Conservation (phyloP, 1,139 yeast species). For the Suhomyces yuchorum region DNA sequence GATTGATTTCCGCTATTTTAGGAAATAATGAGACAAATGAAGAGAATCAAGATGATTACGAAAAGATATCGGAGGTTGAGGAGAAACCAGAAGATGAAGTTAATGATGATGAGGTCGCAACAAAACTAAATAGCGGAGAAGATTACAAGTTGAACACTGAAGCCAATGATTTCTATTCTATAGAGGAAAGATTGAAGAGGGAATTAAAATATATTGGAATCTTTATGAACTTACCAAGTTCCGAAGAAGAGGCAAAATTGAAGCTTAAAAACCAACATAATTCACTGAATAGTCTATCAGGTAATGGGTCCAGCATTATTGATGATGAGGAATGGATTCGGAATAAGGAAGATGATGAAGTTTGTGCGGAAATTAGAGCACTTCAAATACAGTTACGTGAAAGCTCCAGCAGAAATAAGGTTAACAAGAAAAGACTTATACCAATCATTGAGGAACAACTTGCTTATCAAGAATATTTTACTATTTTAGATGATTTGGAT, state of each 20-base stretch:
- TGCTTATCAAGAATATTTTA: conserved; percentile 92
- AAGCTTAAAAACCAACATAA: conserved; percentile 10
- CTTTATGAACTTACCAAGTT: conserved; percentile 61
- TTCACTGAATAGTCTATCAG: conserved; percentile 6
- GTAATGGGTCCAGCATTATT: conserved; percentile 37
- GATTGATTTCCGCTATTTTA: conserved; percentile 79
- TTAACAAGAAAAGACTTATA: conserved; percentile 63
- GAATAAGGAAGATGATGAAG: conserved; percentile 91
- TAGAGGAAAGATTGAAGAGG: conserved; percentile 84
- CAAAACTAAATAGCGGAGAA: conserved; percentile 39
- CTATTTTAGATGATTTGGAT: conserved; percentile 89
- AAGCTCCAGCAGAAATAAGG: conserved; percentile 64
- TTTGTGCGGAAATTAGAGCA: conserved; percentile 77
- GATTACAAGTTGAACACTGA: conserved; percentile 41
- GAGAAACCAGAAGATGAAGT: conserved; percentile 12
- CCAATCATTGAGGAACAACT: conserved; percentile 86
- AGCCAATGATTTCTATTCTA: conserved; percentile 64
- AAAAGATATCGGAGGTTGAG: conserved; percentile 17
- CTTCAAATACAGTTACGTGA: conserved; percentile 70
- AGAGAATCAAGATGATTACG: conserved; percentile 28
- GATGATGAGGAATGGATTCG: conserved; percentile 76
- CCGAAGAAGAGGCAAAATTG: conserved; percentile 32
- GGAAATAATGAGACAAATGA: conserved; percentile 49
- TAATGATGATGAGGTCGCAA: conserved; percentile 34
- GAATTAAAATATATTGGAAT: conserved; percentile 92